phyloP scores from a whole-genome alignment of 1,284 basidiomycete genomes.

The Apiotrichum montevideense region DNA sequence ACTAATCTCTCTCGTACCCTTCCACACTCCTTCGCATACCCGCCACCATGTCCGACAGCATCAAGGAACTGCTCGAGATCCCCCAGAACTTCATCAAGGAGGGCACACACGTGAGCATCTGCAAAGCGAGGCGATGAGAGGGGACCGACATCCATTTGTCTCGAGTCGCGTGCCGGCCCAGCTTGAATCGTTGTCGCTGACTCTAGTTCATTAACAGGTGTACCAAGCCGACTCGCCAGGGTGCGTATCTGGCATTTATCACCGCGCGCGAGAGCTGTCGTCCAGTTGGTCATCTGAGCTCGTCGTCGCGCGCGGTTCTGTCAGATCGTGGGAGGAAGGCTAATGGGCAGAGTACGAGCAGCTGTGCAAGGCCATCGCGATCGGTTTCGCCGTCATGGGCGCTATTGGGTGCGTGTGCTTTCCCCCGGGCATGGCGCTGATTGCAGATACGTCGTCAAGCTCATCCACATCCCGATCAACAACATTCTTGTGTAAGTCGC shows the following conservation, averaged over 20 bases:
- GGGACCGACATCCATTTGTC: too few species aligned
- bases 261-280: too few species aligned
- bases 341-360: constrained; percentile 70
- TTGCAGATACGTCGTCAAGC: constrained; percentile 82
- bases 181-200: not conserved
- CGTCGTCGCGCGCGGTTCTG: too few species aligned
- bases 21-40: constrained; percentile 2
- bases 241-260: constrained; percentile 49
- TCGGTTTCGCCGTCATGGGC: constrained; percentile 96
- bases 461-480: constrained; percentile 94
- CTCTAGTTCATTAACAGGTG: constrained; percentile 87
- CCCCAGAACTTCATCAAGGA: constrained; percentile 89
- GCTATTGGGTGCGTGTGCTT: constrained; percentile 34
- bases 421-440: too few species aligned
- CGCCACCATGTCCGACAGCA: constrained; percentile 56
- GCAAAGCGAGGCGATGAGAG: not conserved
- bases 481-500: constrained; percentile 84
- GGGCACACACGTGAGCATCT: constrained; percentile 71
- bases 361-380: constrained; percentile 86
- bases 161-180: too few species aligned
- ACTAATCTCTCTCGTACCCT: not conserved
- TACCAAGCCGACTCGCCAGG: constrained; percentile 94
- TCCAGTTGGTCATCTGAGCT: too few species aligned
- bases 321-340: not conserved
- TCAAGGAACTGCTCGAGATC: constrained; percentile 84